These are phyloP conservation scores for Aspergillus carlsbadensis DNA, from an alignment of 495 filamentous ascomycete species.

Conservation along the genomic window DNA sequence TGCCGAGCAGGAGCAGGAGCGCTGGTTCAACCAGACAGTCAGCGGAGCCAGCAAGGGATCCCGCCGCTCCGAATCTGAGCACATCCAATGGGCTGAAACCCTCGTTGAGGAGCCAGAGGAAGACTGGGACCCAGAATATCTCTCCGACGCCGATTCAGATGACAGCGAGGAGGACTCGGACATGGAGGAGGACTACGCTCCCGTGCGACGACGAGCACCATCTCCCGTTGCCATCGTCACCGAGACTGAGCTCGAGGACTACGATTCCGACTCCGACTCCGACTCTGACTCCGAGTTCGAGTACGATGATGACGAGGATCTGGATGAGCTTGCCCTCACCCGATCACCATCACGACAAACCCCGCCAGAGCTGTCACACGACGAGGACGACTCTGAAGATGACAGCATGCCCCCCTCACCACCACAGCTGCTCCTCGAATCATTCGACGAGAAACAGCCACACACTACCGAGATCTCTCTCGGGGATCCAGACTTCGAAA, in stretches of 20 bases:
- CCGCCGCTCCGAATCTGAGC: constrained; percentile 57
- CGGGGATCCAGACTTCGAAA: constrained; percentile 49
- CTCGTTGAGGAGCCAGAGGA: constrained; percentile 73
- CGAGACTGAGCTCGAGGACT: constrained; percentile 47
- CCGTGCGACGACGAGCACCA: constrained; percentile 39
- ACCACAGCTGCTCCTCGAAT: constrained; percentile 60
- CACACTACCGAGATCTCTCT: constrained; percentile 52
- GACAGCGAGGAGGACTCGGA: constrained; percentile 53
- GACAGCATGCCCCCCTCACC: constrained; percentile 85
- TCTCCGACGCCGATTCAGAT: constrained; percentile 53
- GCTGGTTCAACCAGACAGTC: constrained; percentile 97
- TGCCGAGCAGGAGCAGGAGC: constrained; percentile 93
- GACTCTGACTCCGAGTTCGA: constrained; percentile 51
- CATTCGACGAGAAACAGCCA: constrained; percentile 68
- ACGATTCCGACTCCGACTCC: constrained; percentile 54
- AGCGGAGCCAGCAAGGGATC: constrained; percentile 61
- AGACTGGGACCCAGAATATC: constrained; percentile 65
- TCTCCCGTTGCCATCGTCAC: constrained; percentile 37
- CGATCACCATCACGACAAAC: constrained; percentile 71
- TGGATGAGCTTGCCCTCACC: constrained; percentile 66
- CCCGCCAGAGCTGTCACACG: constrained; percentile 76
- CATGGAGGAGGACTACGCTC: constrained; percentile 52
- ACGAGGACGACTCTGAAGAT: constrained; percentile 67
- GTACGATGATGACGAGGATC: constrained; percentile 66
- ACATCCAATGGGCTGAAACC: constrained; percentile 86